Conservation (phyloP, 805 yeast genomes). For the Sugiyamaella boreocaroliniensis region DNA sequence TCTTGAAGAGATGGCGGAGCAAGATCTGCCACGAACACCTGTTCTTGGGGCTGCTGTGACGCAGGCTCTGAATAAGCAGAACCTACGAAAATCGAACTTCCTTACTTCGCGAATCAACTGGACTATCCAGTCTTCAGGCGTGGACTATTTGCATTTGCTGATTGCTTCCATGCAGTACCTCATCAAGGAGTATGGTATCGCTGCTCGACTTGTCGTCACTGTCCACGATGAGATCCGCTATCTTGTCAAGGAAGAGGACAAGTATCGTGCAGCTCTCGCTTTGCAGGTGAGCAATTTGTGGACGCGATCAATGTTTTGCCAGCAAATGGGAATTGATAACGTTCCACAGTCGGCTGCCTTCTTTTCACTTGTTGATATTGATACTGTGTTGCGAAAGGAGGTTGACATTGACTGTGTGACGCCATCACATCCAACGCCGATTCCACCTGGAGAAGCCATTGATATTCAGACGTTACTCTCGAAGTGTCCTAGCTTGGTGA, state of each 20-base stretch:
- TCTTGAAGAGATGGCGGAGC: slow-evolving; percentile 79
- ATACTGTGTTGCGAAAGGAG: slow-evolving; percentile 80
- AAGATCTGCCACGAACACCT: slow-evolving; percentile 78
- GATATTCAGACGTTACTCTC: slow-evolving; percentile 49
- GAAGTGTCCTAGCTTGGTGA: slow-evolving; percentile 17
- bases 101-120: slow-evolving; percentile 91
- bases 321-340: slow-evolving; percentile 81
- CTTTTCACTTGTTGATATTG: slow-evolving; percentile 90
- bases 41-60: slow-evolving; percentile 92
- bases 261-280: slow-evolving; percentile 70
- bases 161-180: slow-evolving; percentile 84
- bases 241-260: slow-evolving; percentile 64
- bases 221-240: slow-evolving; percentile 95
- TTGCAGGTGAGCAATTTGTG: slow-evolving; percentile 86
- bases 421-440: slow-evolving; percentile 68
- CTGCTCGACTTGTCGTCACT: slow-evolving; percentile 75
- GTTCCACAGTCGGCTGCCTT: slow-evolving; percentile 94
- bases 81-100: slow-evolving; percentile 55
- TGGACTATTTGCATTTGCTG: slow-evolving; percentile 83
- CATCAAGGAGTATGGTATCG: slow-evolving; percentile 51
- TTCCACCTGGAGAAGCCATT: slow-evolving; percentile 73
- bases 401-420: slow-evolving; percentile 89
- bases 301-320: slow-evolving; percentile 95
- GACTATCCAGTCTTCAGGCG: slow-evolving; percentile 98
- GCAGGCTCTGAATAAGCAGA: slow-evolving; percentile 60